phyloP scores from a whole-genome alignment of 768 basidiomycete species.

The Plicaturopsis crispa region DNA sequence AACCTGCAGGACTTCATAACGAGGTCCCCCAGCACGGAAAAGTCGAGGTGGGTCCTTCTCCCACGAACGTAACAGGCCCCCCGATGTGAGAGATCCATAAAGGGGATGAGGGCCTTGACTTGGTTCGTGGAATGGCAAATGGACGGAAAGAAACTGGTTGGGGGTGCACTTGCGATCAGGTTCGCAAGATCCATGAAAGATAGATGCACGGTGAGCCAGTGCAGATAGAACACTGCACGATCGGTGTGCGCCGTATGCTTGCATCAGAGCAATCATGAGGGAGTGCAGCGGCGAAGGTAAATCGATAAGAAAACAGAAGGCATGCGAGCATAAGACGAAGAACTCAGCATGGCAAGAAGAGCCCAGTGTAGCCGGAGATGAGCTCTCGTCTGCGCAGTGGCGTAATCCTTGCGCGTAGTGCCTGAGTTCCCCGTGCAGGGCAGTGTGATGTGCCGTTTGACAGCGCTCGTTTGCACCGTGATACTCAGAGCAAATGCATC shows the following conservation, averaged over 20 bases:
- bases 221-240: neutral
- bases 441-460: too few relatives aligned
- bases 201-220: neutral
- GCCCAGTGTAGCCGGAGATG: too few relatives aligned
- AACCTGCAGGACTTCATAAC: constrained; percentile 32
- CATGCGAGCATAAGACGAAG: too few relatives aligned
- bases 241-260: neutral
- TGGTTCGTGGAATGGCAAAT: constrained; percentile 23
- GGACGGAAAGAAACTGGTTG: too few relatives aligned
- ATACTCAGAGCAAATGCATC: too few relatives aligned
- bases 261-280: neutral
- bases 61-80: constrained; percentile 47
- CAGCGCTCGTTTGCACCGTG: too few relatives aligned
- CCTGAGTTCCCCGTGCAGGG: too few relatives aligned
- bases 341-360: too few relatives aligned
- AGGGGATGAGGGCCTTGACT: constrained; percentile 35
- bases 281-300: neutral
- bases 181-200: neutral
- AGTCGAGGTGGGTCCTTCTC: constrained; percentile 23
- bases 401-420: too few relatives aligned
- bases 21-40: constrained; percentile 28
- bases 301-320: neutral
- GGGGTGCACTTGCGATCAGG: neutral
- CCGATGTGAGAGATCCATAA: constrained; percentile 15
- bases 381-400: too few relatives aligned